Percentiles rank a stretch among this genome's conserved stretches.
These are phyloP conservation scores for Digitaria exilis DNA, from an alignment of 202 grass and related monocot species.

Conservation along the genomic window DNA sequence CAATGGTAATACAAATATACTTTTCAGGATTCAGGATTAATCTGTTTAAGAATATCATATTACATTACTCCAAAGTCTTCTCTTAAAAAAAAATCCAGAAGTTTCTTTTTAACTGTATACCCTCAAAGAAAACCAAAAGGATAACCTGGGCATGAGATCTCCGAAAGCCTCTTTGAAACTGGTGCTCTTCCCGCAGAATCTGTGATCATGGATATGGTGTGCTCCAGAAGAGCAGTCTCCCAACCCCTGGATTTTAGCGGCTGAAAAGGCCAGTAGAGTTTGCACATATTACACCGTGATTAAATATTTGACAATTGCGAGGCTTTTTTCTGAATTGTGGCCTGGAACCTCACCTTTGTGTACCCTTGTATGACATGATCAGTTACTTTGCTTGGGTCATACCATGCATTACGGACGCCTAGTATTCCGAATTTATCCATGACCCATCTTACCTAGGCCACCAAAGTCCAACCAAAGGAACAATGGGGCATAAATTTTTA, in stretches of 20 bases:
- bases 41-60: not conserved
- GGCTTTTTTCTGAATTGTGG: not conserved
- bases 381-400: conserved; percentile 73
- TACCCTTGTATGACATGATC: conserved; percentile 91
- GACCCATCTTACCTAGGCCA: conserved; percentile 62
- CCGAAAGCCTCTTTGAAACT: conserved; percentile 72
- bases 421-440: conserved; percentile 89
- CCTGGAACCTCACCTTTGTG: conserved; percentile 63
- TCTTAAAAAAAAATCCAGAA: not conserved
- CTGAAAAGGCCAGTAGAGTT: conserved; percentile 44
- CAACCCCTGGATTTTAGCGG: conserved; percentile 76
- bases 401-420: conserved; percentile 81
- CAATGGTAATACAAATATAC: conserved; percentile 14
- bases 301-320: not conserved
- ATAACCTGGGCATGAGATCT: conserved; percentile 91
- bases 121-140: not conserved
- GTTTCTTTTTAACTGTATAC: not conserved
- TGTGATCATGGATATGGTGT: conserved; percentile 75
- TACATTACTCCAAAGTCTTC: not conserved
- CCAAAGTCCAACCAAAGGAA: conserved; percentile 34
- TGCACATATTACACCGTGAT: not conserved
- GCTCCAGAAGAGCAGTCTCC: conserved; percentile 84
- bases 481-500: not conserved
- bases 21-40: conserved; percentile 17
- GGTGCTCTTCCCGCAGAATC: conserved; percentile 61